A percentile compares a stretch with the other conserved stretches of the same genome.
These are phyloP conservation scores for Jaltomata sinuosa DNA, from an alignment of 257 asterid genomes.

Conservation along the genomic window DNA sequence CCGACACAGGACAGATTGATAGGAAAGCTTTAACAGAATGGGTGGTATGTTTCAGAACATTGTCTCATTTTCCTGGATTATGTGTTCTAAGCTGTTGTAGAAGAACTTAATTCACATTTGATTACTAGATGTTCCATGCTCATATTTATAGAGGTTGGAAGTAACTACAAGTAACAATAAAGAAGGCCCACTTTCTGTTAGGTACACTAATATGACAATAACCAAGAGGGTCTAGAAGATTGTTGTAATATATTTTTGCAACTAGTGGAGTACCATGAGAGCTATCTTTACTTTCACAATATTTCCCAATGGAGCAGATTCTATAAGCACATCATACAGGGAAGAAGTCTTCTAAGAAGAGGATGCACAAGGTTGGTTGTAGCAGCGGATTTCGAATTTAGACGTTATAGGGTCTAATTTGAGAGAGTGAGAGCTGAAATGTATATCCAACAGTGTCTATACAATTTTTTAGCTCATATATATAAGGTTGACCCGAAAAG, in stretches of 20 bases:
- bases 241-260: no score
- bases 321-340: background rate
- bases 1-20: constrained; percentile 56
- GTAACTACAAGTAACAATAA: background rate
- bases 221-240: background rate
- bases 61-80: background rate
- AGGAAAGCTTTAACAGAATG: constrained; percentile 55
- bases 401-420: background rate
- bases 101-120: background rate
- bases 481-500: background rate
- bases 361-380: background rate
- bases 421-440: background rate
- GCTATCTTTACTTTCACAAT: background rate
- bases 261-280: background rate
- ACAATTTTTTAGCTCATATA: background rate
- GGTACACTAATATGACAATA: background rate
- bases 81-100: background rate
- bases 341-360: background rate
- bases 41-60: constrained; percentile 45
- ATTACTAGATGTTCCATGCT: background rate
- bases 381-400: background rate
- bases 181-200: background rate
- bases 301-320: background rate
- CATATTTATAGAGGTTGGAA: background rate
- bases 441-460: background rate